Evolutionary conservation across 78 protist species (phyloP).

Genomic region (Chrysochromulina tobinii): DNA sequence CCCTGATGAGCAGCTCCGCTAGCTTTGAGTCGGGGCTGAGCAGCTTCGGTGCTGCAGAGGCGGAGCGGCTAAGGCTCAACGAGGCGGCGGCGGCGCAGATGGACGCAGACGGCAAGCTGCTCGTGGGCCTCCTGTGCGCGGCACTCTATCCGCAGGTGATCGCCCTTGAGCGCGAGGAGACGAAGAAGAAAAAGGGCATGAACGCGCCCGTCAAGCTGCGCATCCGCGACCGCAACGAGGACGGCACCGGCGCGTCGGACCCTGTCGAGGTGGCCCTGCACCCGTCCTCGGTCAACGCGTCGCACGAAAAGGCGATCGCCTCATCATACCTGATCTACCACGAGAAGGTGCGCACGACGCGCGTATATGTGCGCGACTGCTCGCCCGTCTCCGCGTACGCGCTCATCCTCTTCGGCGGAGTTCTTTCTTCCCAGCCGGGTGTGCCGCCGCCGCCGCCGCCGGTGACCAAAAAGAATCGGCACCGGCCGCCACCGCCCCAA

Average conservation of each 20-base stretch:
- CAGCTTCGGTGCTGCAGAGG: no score
- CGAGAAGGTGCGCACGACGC: constrained; percentile 39
- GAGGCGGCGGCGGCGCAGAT: no score
- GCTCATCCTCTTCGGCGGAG: constrained; percentile 73
- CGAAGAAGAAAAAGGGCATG: not conserved
- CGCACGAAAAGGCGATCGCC: not conserved
- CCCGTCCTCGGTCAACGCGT: constrained; percentile 43
- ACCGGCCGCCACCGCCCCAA: no score
- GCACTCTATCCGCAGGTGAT: constrained; percentile 62
- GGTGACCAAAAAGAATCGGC: no score
- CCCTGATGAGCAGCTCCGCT: no score
- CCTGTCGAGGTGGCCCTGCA: constrained; percentile 34
- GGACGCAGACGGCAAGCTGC: not conserved
- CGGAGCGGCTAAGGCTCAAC: no score
- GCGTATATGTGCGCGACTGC: constrained; percentile 49
- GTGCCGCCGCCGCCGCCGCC: not conserved
- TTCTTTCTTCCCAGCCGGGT: not conserved
- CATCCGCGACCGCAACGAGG: not conserved
- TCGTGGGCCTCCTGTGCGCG: constrained; percentile 62
- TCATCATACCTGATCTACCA: constrained; percentile 27
- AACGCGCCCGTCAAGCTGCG: not conserved
- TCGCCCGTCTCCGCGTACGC: constrained; percentile 56
- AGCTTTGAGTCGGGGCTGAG: no score
- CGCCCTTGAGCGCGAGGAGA: not conserved
- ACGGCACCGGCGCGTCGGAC: not conserved